phyloP scores from a whole-genome alignment of 805 yeast species.

The Pichia californica region DNA sequence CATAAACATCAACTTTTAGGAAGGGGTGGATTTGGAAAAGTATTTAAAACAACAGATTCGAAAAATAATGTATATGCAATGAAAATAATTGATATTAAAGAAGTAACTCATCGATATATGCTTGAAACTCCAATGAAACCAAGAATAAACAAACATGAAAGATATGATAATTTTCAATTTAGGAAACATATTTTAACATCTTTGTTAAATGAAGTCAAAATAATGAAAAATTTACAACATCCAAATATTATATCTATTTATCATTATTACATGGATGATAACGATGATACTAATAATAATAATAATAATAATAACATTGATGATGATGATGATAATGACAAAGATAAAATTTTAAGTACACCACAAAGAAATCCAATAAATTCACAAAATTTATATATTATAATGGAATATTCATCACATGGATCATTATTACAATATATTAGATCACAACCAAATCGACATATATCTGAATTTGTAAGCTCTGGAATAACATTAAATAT shows the following conservation, averaged over 20 bases:
- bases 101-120: background rate
- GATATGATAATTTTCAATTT: background rate
- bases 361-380: background rate
- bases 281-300: no score
- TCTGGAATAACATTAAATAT: slow-evolving; percentile 47
- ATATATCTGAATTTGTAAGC: slow-evolving; percentile 50
- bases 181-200: slow-evolving; percentile 23
- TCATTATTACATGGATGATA: slow-evolving; percentile 53
- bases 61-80: slow-evolving; percentile 17
- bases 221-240: slow-evolving; percentile 58
- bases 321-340: no score
- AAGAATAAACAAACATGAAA: background rate
- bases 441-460: slow-evolving; percentile 42
- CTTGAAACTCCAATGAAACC: slow-evolving; percentile 8
- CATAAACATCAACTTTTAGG: slow-evolving; percentile 40
- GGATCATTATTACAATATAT: slow-evolving; percentile 51
- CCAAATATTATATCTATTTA: slow-evolving; percentile 62
- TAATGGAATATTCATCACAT: slow-evolving; percentile 58
- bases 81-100: slow-evolving; percentile 14
- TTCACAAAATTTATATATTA: slow-evolving; percentile 41
- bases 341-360: background rate
- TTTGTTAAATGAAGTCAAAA: slow-evolving; percentile 60
- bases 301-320: no score
- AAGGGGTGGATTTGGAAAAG: slow-evolving; percentile 87
- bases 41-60: slow-evolving; percentile 37